These are phyloP conservation scores for Hypholoma sublateritium DNA, from an alignment of 768 basidiomycete species.

Conservation along the genomic window DNA sequence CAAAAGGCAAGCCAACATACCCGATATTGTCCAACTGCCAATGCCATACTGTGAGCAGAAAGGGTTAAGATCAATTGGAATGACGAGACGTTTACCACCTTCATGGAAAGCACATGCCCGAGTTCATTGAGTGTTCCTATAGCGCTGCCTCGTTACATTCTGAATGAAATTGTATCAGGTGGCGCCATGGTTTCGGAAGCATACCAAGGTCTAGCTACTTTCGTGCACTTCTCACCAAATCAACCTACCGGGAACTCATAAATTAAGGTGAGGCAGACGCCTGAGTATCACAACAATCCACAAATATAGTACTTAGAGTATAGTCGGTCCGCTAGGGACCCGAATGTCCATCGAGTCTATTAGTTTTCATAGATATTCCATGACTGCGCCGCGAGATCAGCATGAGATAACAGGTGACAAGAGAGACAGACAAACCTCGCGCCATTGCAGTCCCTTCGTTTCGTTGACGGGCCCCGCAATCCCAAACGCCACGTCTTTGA, in stretches of 20 bases:
- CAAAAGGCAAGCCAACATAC: no score
- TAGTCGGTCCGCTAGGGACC: background rate
- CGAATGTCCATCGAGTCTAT: background rate
- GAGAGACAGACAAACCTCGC: constrained; percentile 43
- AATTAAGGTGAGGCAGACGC: background rate
- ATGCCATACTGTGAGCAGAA: no score
- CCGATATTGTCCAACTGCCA: no score
- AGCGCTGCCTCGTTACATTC: no score
- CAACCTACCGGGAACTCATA: background rate
- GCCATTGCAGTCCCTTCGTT: constrained; percentile 79
- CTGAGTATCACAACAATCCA: background rate
- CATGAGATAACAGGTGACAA: background rate
- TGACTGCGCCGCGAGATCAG: constrained; percentile 17
- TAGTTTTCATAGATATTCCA: constrained; percentile 32
- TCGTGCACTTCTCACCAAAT: no score
- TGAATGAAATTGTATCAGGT: no score
- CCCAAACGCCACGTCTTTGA: constrained; percentile 85
- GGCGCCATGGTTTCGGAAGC: no score
- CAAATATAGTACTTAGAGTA: background rate
- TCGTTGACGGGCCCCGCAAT: constrained; percentile 86
- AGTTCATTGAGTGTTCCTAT: no score
- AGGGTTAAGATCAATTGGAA: no score
- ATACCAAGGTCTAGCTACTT: no score
- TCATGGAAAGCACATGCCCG: no score
- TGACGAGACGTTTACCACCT: no score